Percentiles rank a stretch among this genome's conserved stretches.
These are phyloP conservation scores for Botrytis sinoallii DNA, from an alignment of 2,329 filamentous ascomycete species.

Conservation along the genomic window DNA sequence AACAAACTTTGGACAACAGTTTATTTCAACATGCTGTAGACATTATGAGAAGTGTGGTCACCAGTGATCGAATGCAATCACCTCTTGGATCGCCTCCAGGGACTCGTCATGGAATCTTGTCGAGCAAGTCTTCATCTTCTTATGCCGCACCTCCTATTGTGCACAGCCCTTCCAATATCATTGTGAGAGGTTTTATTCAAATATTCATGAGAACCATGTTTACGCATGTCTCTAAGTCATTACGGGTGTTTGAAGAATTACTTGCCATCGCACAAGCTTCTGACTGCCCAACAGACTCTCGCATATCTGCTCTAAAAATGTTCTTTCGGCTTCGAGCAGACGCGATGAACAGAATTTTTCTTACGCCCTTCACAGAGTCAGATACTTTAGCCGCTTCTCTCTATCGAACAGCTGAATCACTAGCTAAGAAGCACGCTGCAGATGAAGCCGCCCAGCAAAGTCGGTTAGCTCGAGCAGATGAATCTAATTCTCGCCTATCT, in stretches of 20 bases:
- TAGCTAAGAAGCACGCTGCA: constrained; percentile 42
- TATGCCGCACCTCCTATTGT: constrained; percentile 19
- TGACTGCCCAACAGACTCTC: constrained; percentile 63
- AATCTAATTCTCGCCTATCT: constrained; percentile 33
- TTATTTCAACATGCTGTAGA: constrained; percentile 59
- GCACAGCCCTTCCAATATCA: constrained; percentile 65
- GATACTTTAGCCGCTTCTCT: constrained; percentile 70
- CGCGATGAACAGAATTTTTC: constrained; percentile 71
- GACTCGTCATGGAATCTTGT: constrained; percentile 31
- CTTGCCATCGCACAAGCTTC: constrained; percentile 60
- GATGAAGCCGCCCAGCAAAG: constrained; percentile 43
- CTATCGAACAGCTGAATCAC: constrained; percentile 58
- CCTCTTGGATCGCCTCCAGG: constrained; percentile 39
- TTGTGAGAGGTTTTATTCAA: constrained; percentile 66
- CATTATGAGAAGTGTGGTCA: constrained; percentile 50
- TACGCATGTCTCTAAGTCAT: constrained; percentile 60
- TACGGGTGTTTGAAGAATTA: constrained; percentile 59
- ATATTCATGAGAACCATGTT: constrained; percentile 76
- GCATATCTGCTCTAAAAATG: constrained; percentile 71
- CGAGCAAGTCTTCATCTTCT: constrained; percentile 24
- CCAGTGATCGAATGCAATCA: constrained; percentile 45
- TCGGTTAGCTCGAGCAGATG: constrained; percentile 40
- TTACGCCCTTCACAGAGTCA: constrained; percentile 68
- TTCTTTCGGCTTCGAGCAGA: constrained; percentile 82
- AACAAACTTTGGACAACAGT: constrained; percentile 50